Base-by-base conservation (phyloP, 2,329 filamentous ascomycete genomes). In the Xylaria hypoxylon region DNA sequence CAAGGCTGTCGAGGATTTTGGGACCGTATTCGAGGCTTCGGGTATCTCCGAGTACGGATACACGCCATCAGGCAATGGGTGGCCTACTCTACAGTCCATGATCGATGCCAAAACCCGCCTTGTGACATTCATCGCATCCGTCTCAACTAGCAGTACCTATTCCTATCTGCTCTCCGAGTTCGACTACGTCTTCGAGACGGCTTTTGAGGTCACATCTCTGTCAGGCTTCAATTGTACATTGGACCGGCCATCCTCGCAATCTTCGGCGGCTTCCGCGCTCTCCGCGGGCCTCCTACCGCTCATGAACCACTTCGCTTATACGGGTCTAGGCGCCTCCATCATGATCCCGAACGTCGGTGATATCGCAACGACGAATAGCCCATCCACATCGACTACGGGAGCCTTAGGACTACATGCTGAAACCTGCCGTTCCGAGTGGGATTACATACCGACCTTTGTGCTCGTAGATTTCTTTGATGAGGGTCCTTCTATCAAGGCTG, bases 391-490 rank as follows among this genome's bases (percentile, higher is more conserved):
- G 2, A 75, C 77, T 2, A 77, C 77, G 0, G 91, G 91, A 7
- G 80, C 82, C 58, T 74, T 89, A 47, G 87, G 87, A 48, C 76
- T 77, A 53, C 85, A 89, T 28, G 86, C 87, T 38, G 76, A 80
- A 48, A 77, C 77, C 64, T 94, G 88, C 77, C 79, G 80, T 59
- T 74, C 72, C 2, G 79, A 87, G 67, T 95, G 90, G 82, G 84
- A 85, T n/a, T 78, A 80, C 31, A 81, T 84, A 56, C 91, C 92
- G n/a, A 89, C 84, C 2, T 94, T 93, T 72, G 84, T 93, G 22
- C 83, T 96, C 10, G 91, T 95, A 1, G 92, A 96, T 78, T 95
- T 93, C 78, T 94, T 90, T 78, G 90, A 92, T 76, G 84, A 89
- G 65, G 92, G 90, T 0, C 88, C 90, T 0, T 87, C 91, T 35